Percentiles rank a stretch among this genome's conserved stretches.
These are phyloP conservation scores for Verticillium albo-atrum DNA, from an alignment of 2,329 filamentous ascomycete species.

Conservation along the genomic window DNA sequence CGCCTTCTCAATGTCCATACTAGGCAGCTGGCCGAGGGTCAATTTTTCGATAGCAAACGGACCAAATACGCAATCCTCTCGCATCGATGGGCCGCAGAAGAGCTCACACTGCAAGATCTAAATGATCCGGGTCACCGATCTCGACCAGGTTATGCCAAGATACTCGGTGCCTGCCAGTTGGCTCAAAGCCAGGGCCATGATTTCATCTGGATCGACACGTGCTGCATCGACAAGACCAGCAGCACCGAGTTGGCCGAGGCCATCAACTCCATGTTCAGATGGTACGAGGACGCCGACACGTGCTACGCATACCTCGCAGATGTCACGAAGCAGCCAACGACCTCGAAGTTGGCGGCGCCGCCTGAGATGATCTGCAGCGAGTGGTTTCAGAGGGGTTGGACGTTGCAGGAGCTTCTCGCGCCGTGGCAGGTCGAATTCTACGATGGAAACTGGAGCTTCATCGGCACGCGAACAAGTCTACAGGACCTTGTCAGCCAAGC, in stretches of 20 bases:
- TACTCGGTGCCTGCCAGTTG: constrained; percentile 7
- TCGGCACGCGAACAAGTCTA: constrained; percentile 10
- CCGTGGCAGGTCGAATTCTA: constrained; percentile 16
- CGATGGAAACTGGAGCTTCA: constrained; percentile 12
- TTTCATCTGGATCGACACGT: constrained; percentile 2
- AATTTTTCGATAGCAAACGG: not conserved
- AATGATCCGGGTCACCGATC: not conserved
- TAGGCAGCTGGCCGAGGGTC: not conserved
- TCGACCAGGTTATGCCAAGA: constrained; percentile 8
- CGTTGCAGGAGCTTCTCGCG: constrained; percentile 13
- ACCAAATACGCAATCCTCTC: constrained; percentile 15
- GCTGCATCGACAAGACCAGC: constrained; percentile 3
- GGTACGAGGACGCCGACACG: constrained; percentile 12
- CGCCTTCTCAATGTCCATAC: not conserved
- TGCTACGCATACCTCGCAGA: constrained; percentile 16
- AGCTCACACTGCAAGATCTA: constrained; percentile 8
- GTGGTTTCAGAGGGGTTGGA: constrained; percentile 1
- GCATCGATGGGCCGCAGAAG: constrained; percentile 10
- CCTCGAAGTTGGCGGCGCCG: not conserved
- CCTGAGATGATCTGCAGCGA: not conserved
- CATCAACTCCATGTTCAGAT: constrained; percentile 14
- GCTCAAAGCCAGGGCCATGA: not conserved
- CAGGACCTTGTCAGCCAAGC: constrained; percentile 2
- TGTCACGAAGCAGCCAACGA: not conserved
- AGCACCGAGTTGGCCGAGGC: constrained; percentile 1